Base-by-base conservation (phyloP, 257 asterid species). In the Capsicum rhomboideum region DNA sequence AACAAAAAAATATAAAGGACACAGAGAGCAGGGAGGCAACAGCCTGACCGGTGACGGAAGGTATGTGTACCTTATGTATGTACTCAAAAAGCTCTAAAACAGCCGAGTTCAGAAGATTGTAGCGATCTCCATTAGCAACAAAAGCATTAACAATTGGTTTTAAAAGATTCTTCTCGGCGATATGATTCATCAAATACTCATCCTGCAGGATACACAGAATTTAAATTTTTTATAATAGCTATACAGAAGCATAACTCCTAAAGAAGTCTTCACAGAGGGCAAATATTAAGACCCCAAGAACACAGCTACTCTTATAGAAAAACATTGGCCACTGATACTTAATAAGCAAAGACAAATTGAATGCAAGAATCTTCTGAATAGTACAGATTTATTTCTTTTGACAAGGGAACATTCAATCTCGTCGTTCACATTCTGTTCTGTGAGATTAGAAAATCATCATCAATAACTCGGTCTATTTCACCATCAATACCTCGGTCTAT, bases 31-130 rank as follows among this genome's bases (percentile, higher is more conserved):
- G 17, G 29, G 52, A 78, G 58, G 7, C 80, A 56, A 82, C 77
- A 68, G 54, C 55, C 55, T 85, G 55, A 75, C 82, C 71, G 12
- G 83, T 74, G 44, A 74, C 44, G 61, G 64, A 85, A 78, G 63
- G 58, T 84, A 34, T 67, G 83, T 58, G 69, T 46, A 84, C 99
- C 99, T 97, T 93, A 37, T 95, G 87, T 71, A 97, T 90, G 85
- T 87, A 90, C 83, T 97, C 99, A 54, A 97, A 89, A 85, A 97
- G 96, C 64, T 97, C 99, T 50, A 97, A 94, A 85, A 97, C 91
- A 11, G 96, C 97, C 50, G 98, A 97, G 88, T 97, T 95, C 89
- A 97, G 91, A 87, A 97, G 98, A 91, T 97, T 97, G 86, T 97
- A 95, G 49, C 98, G 97, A 89, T 85, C 86, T 69, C 99, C 98